These are phyloP conservation scores for Saccharata proteae DNA, from an alignment of 2,329 filamentous ascomycete genomes.

Conservation along the genomic window DNA sequence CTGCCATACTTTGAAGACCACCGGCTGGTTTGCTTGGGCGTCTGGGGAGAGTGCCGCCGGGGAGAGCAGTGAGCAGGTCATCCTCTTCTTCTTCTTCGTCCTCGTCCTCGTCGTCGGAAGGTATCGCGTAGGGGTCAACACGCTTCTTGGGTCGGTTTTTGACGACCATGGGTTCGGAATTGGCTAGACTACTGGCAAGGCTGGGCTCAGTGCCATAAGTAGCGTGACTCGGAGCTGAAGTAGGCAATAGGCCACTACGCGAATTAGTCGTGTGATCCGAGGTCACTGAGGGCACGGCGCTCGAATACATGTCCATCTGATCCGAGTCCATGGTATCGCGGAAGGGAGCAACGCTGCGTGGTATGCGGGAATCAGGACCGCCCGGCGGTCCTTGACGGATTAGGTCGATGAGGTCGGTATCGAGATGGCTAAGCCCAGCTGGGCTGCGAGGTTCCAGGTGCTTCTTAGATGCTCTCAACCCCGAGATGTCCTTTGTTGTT, in stretches of 20 bases:
- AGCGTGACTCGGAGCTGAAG: slow-evolving; percentile 21
- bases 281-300: slow-evolving; percentile 19
- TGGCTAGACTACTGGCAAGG: slow-evolving; percentile 11
- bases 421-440: slow-evolving; percentile 51
- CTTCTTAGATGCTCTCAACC: slow-evolving; percentile 9
- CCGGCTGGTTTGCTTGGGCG: slow-evolving; percentile 35
- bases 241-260: slow-evolving; percentile 51
- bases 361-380: slow-evolving; percentile 53
- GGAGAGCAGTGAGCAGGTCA: slow-evolving; percentile 36
- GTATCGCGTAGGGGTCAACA: slow-evolving; percentile 92
- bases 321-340: slow-evolving; percentile 78
- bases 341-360: slow-evolving; percentile 74
- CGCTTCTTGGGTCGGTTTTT: slow-evolving; percentile 43
- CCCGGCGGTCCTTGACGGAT: slow-evolving; percentile 74
- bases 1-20: slow-evolving; percentile 49
- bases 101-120: slow-evolving; percentile 34
- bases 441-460: slow-evolving; percentile 52
- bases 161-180: slow-evolving; percentile 4
- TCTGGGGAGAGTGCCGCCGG: slow-evolving; percentile 18
- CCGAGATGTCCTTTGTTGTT: background rate
- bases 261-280: slow-evolving; percentile 50
- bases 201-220: slow-evolving; percentile 24
- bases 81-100: slow-evolving; percentile 44
- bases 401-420: slow-evolving; percentile 87
- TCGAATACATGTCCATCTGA: slow-evolving; percentile 32